Evolutionary conservation across 768 basidiomycete species (phyloP), one percentile per base, ranked within the genome.

Genomic region (Russula foetens): DNA sequence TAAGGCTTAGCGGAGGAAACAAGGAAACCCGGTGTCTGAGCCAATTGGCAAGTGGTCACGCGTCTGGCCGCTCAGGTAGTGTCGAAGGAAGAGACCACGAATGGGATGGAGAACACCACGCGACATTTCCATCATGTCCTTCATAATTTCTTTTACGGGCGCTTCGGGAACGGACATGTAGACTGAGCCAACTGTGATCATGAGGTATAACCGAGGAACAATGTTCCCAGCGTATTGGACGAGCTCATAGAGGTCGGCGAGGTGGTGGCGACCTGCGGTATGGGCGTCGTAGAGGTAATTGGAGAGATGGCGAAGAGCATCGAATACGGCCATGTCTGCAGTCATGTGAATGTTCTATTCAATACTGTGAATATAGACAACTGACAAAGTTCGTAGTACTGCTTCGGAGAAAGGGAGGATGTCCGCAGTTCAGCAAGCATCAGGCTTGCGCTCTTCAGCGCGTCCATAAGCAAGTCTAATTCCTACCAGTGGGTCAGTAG

Each of bases 111-210:
- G 80, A 5, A 99, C 93, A 62, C 97, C 97, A 21, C 94, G 80
- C 38, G 93, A 93, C 97, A 98, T 98, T 74, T 99, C 97, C 89
- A 99, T 89, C 96, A 98, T 98, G 74, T 99, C 97, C 80, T 97
- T 98, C 96, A 98, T 99, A 63, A 99, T 93, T 76, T 99, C 96
- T 79, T 94, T 97, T 58, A 98, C 86, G 4, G 96, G 96, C 11
- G 96, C 95, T 60, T 97, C 96, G 2, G 93, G 85, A 53, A 98
- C 86, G 29, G 93, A 94, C 97, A 99, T 98, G 79, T 98, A 99
- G 38, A 98, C 95, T 0, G 96, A 92, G 65, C 97, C 97, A 63
- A 99, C 96, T 41, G 97, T 98, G 68, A 98, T 97, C 97, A 99
- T 98, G 69, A 98, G 90, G 75, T 98, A 92, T 38, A 92, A 79